Conservation (phyloP, 2,329 filamentous ascomycete species). For the Sporothrix brunneoviolacea region DNA sequence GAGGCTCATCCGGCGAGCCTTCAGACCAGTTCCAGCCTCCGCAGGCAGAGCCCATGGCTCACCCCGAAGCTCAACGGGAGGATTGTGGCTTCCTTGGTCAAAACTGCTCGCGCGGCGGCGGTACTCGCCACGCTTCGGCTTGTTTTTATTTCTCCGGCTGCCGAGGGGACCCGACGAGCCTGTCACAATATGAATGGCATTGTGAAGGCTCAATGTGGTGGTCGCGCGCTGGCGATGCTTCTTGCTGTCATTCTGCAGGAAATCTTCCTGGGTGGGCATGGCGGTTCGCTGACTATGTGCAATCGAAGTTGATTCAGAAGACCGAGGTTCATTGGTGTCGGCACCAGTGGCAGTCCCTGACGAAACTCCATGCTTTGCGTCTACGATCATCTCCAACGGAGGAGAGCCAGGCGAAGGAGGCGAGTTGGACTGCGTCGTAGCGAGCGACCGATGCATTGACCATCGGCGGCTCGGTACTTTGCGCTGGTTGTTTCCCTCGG, state of each 20-base stretch:
- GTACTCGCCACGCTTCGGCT: constrained; percentile 15
- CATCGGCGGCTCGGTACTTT: constrained; percentile 34
- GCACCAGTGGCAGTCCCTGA: constrained; percentile 17
- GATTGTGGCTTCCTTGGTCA: constrained; percentile 30
- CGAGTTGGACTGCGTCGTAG: constrained; percentile 41
- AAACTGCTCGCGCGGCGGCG: constrained; percentile 43
- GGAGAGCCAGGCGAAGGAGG: constrained; percentile 43
- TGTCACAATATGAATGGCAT: constrained; percentile 41
- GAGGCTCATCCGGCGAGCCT: constrained; percentile 70
- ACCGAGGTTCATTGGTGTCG: constrained; percentile 5
- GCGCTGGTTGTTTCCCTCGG: constrained; percentile 9
- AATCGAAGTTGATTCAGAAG: background rate
- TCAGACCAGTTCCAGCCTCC: constrained; percentile 65
- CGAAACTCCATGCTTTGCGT: constrained; percentile 19
- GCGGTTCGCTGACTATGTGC: constrained; percentile 14
- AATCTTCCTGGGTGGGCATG: constrained; percentile 39
- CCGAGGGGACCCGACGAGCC: constrained; percentile 17
- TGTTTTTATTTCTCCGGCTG: constrained; percentile 18
- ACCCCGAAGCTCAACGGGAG: constrained; percentile 21
- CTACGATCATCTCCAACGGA: constrained; percentile 35
- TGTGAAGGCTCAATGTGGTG: constrained; percentile 43
- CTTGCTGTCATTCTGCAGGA: constrained; percentile 39
- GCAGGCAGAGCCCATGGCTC: constrained; percentile 53
- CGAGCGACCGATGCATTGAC: constrained; percentile 40
- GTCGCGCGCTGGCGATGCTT: constrained; percentile 40